These are phyloP conservation scores for Coemansia guatemalensis DNA, from an alignment of 192 early-diverging fungal genomes.

Conservation along the genomic window DNA sequence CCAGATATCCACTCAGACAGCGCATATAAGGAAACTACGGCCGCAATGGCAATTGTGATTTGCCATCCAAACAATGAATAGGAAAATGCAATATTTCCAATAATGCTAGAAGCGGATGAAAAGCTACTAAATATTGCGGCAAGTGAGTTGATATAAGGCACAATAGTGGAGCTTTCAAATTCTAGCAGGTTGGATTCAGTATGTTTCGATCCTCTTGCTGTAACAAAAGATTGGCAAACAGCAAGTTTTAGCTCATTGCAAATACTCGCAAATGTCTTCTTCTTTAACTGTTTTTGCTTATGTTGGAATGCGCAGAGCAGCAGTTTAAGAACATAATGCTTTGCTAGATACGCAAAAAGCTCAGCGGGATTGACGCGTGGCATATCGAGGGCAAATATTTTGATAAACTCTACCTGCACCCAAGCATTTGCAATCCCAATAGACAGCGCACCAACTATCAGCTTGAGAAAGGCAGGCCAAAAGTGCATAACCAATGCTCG, in stretches of 20 bases:
- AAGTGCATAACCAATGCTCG: not conserved
- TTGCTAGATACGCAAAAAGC: not conserved
- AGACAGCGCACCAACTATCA: slow-evolving; percentile 6
- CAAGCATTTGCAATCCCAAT: slow-evolving; percentile 14
- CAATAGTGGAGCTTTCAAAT: slow-evolving; percentile 2
- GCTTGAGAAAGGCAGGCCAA: slow-evolving; percentile 1
- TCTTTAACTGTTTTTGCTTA: not conserved
- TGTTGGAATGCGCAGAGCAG: slow-evolving; percentile 4
- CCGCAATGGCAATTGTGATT: not conserved
- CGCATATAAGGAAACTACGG: slow-evolving; percentile 1
- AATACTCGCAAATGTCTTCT: not conserved
- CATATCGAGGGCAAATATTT: slow-evolving; percentile 10
- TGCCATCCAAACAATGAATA: slow-evolving; percentile 22
- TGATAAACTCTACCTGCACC: slow-evolving; percentile 7
- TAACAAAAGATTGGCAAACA: slow-evolving; percentile 12
- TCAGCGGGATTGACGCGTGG: not conserved
- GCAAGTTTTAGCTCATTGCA: slow-evolving; percentile 12
- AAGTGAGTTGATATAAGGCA: slow-evolving; percentile 11
- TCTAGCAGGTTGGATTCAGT: slow-evolving; percentile 6
- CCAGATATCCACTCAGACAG: slow-evolving; percentile 22
- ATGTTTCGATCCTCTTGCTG: slow-evolving; percentile 11
- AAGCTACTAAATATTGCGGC: slow-evolving; percentile 4
- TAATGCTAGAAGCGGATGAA: slow-evolving; percentile 4
- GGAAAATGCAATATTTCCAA: slow-evolving; percentile 15
- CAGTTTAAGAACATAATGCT: not conserved